Conservation (phyloP, 73 alveolate genomes). For the Blepharisma japonicum region DNA sequence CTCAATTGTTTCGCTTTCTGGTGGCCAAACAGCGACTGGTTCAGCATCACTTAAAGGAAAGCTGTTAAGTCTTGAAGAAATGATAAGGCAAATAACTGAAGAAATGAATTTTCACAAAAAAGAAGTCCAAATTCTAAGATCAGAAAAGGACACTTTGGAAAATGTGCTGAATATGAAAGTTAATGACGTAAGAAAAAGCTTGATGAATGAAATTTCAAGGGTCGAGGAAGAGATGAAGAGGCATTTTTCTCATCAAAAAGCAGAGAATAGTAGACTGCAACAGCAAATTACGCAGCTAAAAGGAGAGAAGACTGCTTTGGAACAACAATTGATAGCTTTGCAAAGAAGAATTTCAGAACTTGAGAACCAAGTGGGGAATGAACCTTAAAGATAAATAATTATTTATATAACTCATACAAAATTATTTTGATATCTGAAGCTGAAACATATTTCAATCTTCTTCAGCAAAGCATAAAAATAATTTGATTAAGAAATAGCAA, state of each 20-base stretch:
- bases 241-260: constrained; percentile 85
- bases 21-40: constrained; percentile 50
- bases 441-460: no score
- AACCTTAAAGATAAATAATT: constrained; percentile 35
- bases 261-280: constrained; percentile 84
- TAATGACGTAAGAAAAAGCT: constrained; percentile 90
- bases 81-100: constrained; percentile 58
- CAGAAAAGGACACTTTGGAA: constrained; percentile 93
- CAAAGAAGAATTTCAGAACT: constrained; percentile 89
- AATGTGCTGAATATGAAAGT: constrained; percentile 92
- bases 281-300: constrained; percentile 78
- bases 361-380: constrained; percentile 86
- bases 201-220: constrained; percentile 88
- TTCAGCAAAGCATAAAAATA: no score
- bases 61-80: constrained; percentile 47
- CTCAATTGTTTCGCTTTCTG: not conserved
- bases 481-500: no score
- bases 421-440: no score
- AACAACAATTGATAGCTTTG: constrained; percentile 74
- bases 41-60: constrained; percentile 71
- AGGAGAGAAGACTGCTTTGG: constrained; percentile 88
- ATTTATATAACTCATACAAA: no score
- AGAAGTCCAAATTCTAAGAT: constrained; percentile 84
- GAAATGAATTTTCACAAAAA: constrained; percentile 93
- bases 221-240: constrained; percentile 97